Percentiles rank a stretch among this genome's conserved stretches.
Evolutionary conservation across 1,284 basidiomycete genomes (phyloP).

Genomic region (Marasmius sp.): DNA sequence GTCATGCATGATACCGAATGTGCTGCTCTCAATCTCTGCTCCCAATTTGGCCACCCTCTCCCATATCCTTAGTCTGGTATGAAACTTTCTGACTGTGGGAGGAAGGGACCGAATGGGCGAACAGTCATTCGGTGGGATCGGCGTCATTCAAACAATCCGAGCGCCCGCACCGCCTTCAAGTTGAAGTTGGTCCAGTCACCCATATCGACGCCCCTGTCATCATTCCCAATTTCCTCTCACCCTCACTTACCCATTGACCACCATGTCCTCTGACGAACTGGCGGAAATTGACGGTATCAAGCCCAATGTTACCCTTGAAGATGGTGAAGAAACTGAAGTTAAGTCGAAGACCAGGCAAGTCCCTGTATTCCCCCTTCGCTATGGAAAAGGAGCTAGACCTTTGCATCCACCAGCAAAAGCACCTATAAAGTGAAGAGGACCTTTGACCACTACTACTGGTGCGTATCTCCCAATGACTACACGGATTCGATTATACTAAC

Average conservation of each 20-base stretch:
- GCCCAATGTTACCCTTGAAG: constrained; percentile 38
- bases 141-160: neutral
- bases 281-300: constrained; percentile 47
- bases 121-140: neutral
- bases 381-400: neutral
- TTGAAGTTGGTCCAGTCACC: neutral
- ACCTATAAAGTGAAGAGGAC: constrained; percentile 53
- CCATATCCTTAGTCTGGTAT: no score
- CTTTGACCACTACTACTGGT: constrained; percentile 58
- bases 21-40: no score
- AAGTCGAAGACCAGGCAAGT: constrained; percentile 41
- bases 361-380: neutral
- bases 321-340: constrained; percentile 43
- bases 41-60: no score
- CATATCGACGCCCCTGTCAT: neutral
- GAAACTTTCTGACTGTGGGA: no score
- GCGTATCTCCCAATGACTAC: constrained; percentile 1
- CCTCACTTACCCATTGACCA: neutral
- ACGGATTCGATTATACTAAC: constrained; percentile 19
- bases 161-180: neutral
- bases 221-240: neutral
- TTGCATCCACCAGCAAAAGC: constrained; percentile 32
- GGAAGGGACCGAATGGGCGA: no score
- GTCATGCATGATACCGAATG: no score
- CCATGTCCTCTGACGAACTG: constrained; percentile 32